Evolutionary conservation across 2,329 filamentous ascomycete genomes (phyloP).

Genomic region (Fusarium citri): DNA sequence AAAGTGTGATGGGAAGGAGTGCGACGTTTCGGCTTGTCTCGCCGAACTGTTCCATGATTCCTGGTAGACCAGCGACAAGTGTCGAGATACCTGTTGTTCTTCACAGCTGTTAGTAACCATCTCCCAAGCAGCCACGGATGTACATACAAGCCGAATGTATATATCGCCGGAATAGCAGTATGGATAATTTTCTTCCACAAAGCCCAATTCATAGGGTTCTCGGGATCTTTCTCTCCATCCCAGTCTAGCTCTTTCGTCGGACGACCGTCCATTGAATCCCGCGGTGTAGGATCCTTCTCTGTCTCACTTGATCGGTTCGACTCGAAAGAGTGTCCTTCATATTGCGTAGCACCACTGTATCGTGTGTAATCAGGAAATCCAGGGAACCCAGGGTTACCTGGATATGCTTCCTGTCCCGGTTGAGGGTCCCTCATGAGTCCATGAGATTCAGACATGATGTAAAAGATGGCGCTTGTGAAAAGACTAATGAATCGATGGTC

Average conservation of each 20-base stretch:
- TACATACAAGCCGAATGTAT: slow-evolving; percentile 20
- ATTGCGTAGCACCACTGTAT: neutral
- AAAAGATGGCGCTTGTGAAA: neutral
- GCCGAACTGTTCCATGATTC: slow-evolving; percentile 3
- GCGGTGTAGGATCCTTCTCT: neutral
- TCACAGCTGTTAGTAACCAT: neutral
- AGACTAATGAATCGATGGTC: neutral
- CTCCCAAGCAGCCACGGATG: rapidly evolving
- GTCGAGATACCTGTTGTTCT: slow-evolving; percentile 22
- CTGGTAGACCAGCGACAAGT: slow-evolving; percentile 12
- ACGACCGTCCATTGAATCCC: neutral
- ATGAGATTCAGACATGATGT: slow-evolving; percentile 1
- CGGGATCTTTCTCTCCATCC: slow-evolving; percentile 6
- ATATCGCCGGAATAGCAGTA: slow-evolving; percentile 12
- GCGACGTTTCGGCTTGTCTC: slow-evolving; percentile 1
- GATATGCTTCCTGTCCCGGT: neutral
- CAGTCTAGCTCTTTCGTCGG: neutral
- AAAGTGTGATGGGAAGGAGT: slow-evolving; percentile 7
- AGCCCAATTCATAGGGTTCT: slow-evolving; percentile 21
- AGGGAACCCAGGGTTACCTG: slow-evolving; percentile 3
- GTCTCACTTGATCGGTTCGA: neutral
- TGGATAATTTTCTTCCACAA: slow-evolving; percentile 11
- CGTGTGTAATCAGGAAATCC: slow-evolving; percentile 6
- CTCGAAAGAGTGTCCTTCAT: neutral
- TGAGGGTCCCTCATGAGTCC: neutral